phyloP scores from a whole-genome alignment of 192 early-diverging fungal species.

The Hyaloraphidium curvatum region DNA sequence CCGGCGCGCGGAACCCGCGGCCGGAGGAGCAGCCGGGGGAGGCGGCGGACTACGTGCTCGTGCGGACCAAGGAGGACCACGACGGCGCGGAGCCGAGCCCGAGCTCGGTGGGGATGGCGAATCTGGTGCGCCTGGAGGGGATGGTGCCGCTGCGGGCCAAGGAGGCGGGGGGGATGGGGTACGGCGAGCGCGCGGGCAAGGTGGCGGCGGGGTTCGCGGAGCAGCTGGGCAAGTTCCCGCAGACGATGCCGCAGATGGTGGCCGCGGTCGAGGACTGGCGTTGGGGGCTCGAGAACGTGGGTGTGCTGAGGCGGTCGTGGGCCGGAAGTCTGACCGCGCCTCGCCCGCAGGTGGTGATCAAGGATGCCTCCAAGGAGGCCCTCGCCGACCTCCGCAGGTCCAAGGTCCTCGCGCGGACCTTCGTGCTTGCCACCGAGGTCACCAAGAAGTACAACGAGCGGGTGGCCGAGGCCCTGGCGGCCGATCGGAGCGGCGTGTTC shows the following conservation, averaged over 20 bases:
- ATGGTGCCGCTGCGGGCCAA: no score
- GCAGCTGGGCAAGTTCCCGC: slow-evolving; percentile 13
- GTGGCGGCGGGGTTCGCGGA: slow-evolving; percentile 13
- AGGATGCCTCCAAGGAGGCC: no score
- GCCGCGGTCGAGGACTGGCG: slow-evolving; percentile 12
- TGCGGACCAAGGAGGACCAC: slow-evolving; percentile 38
- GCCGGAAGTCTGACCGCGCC: no score
- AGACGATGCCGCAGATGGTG: slow-evolving; percentile 22
- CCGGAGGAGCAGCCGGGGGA: neutral
- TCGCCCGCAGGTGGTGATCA: no score
- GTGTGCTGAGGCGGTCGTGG: no score
- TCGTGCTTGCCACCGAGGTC: no score
- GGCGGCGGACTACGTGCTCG: slow-evolving; percentile 18
- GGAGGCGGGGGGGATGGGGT: slow-evolving; percentile 1
- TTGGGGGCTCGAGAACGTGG: slow-evolving; percentile 24
- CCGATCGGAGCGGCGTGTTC: no score
- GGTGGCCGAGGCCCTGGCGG: no score
- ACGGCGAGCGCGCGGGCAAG: slow-evolving; percentile 12
- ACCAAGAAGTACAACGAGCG: no score
- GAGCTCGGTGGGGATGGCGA: slow-evolving; percentile 29
- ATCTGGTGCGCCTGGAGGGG: slow-evolving; percentile 28
- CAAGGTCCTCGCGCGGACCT: no score
- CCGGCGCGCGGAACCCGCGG: slow-evolving; percentile 14
- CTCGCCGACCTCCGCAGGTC: no score
- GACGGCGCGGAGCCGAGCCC: slow-evolving; percentile 44